phyloP scores from a whole-genome alignment of 176 grass and related monocot genomes.

The Phoenix roebelenii region DNA sequence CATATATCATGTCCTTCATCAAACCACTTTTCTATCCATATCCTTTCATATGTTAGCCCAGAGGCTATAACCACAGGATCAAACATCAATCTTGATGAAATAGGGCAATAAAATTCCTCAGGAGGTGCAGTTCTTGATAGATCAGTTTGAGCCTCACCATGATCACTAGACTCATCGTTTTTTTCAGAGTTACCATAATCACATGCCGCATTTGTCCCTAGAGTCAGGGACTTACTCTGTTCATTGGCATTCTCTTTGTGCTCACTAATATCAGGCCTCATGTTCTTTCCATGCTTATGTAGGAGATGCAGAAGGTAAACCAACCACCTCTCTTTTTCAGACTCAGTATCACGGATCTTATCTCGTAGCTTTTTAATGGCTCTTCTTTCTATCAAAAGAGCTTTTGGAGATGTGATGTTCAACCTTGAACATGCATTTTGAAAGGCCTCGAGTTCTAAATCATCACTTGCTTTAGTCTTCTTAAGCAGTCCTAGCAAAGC shows the following conservation, averaged over 20 bases:
- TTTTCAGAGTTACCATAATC: constrained; percentile 31
- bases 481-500: constrained; percentile 53
- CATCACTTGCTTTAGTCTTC: constrained; percentile 45
- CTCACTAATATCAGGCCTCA: constrained; percentile 32
- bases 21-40: constrained; percentile 87
- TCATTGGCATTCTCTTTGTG: constrained; percentile 25
- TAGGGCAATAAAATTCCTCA: constrained; percentile 76
- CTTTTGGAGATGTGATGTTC: constrained; percentile 69
- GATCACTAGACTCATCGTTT: constrained; percentile 16
- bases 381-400: constrained; percentile 82
- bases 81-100: constrained; percentile 75
- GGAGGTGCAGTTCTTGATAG: constrained; percentile 41
- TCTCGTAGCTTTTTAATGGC: constrained; percentile 59
- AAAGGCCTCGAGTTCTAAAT: constrained; percentile 62
- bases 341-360: constrained; percentile 45
- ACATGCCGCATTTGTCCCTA: constrained; percentile 7
- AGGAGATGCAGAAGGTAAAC: constrained; percentile 49
- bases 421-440: constrained; percentile 61
- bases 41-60: constrained; percentile 88
- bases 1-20: constrained; percentile 65
- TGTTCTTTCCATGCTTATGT: constrained; percentile 66
- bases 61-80: constrained; percentile 92
- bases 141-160: constrained; percentile 25
- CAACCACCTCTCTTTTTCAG: constrained; percentile 59
- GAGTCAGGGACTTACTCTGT: constrained; percentile 19